Base-by-base conservation (phyloP, 139 green algal genomes). In the Zygnema circumcarinatum region DNA sequence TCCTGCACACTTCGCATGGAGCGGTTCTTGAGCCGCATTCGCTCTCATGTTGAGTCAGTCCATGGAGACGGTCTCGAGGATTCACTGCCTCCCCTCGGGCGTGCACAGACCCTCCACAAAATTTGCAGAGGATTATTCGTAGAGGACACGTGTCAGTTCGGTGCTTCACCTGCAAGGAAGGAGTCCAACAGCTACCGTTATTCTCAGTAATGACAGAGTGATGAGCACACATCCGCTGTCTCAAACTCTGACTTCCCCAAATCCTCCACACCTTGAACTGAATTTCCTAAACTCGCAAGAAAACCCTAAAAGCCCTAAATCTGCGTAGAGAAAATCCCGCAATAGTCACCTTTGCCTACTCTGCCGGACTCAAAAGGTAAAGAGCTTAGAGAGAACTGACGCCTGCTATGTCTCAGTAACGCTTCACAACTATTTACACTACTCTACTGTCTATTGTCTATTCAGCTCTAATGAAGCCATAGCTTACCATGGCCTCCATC, bases 401-500 rank as follows among this genome's bases (percentile, higher is more conserved):
- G n/a, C n/a, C n/a, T n/a, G n/a, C n/a, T n/a, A n/a, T n/a, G n/a
- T n/a, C n/a, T n/a, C n/a, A n/a, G n/a, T n/a, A n/a, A n/a, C n/a
- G n/a, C n/a, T n/a, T n/a, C n/a, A n/a, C n/a, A n/a, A n/a, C n/a
- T n/a, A n/a, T n/a, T n/a, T n/a, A n/a, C n/a, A n/a, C n/a, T n/a
- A n/a, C n/a, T n/a, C n/a, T n/a, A n/a, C n/a, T n/a, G n/a, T n/a
- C n/a, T n/a, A n/a, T n/a, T n/a, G n/a, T n/a, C n/a, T n/a, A n/a
- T n/a, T n/a, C n/a, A n/a, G n/a, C n/a, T n/a, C n/a, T n/a, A n/a
- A n/a, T n/a, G n/a, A n/a, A n/a, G n/a, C n/a, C n/a, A n/a, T 16
- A 35, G 41, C 79, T 36, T 56, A 87, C 76, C 83, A 89, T 87
- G 25, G 21, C 84, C 2, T n/a, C 78, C 76, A 89, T 87, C 78